phyloP scores from a whole-genome alignment of 495 filamentous ascomycete species.

The Sporormia fimetaria region DNA sequence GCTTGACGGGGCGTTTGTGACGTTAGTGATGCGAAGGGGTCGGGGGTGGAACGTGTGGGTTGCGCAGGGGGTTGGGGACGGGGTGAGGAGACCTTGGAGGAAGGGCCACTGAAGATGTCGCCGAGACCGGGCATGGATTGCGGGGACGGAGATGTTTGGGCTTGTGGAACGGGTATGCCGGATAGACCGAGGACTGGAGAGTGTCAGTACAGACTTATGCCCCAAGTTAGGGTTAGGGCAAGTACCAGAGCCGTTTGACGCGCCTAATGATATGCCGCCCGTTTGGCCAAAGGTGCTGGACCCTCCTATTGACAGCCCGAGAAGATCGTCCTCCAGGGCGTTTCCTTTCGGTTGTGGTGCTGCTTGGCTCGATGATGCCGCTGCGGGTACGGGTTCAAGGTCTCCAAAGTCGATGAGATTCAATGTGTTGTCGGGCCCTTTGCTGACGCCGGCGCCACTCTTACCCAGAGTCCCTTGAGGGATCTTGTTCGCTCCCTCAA shows the following conservation, averaged over 20 bases:
- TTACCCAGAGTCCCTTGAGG: conserved; percentile 71
- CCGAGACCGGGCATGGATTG: conserved; percentile 29
- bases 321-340: conserved; percentile 46
- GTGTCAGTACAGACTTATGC: not conserved
- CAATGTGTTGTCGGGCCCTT: conserved; percentile 70
- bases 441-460: conserved; percentile 53
- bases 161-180: conserved; percentile 12
- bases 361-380: conserved; percentile 16
- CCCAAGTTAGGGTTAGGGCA: not conserved
- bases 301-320: conserved; percentile 53
- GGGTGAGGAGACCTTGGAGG: conserved; percentile 28
- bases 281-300: conserved; percentile 53
- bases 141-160: conserved; percentile 13
- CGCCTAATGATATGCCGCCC: conserved; percentile 79
- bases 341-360: conserved; percentile 36
- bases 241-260: conserved; percentile 22
- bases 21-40: conserved; percentile 32
- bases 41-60: conserved; percentile 33
- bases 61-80: conserved; percentile 28
- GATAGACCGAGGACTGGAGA: conserved; percentile 17
- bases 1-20: conserved; percentile 28
- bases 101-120: conserved; percentile 21
- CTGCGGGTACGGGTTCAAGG: conserved; percentile 36
- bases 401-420: conserved; percentile 85
- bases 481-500: conserved; percentile 75